A percentile compares a stretch with the other conserved stretches of the same genome.
phyloP scores from a whole-genome alignment of 2,329 filamentous ascomycete genomes.

The Anthostomella pinea region DNA sequence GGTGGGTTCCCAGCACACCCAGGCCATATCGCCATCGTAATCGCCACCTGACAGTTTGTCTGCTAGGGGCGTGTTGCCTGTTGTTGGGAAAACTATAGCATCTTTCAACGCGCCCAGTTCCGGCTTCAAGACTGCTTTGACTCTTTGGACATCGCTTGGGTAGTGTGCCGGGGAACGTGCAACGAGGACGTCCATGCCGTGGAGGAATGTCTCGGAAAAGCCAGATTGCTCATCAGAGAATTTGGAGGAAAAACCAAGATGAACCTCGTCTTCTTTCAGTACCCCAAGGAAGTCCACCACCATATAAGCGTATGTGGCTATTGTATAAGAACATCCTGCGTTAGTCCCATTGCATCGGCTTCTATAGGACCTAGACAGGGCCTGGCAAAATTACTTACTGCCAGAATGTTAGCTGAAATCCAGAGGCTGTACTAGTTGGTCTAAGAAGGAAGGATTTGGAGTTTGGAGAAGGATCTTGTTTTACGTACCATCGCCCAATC shows the following conservation, averaged over 20 bases:
- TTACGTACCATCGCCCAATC: conserved; percentile 56
- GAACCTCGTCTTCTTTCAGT: conserved; percentile 63
- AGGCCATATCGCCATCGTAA: conserved; percentile 77
- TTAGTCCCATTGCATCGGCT: too few relatives aligned
- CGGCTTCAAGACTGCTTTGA: conserved; percentile 54
- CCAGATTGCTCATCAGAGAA: conserved; percentile 54
- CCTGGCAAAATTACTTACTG: too few relatives aligned
- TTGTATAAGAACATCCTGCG: too few relatives aligned
- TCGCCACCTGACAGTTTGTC: conserved; percentile 74
- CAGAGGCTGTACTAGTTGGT: too few relatives aligned
- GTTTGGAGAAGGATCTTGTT: too few relatives aligned
- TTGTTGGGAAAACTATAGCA: conserved; percentile 72
- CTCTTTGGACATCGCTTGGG: conserved; percentile 69
- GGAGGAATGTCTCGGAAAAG: conserved; percentile 51
- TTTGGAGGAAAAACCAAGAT: conserved; percentile 65
- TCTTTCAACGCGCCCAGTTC: conserved; percentile 69
- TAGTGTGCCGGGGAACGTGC: conserved; percentile 68
- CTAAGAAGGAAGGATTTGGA: too few relatives aligned
- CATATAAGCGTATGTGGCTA: conserved; percentile 63
- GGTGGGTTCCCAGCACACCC: conserved; percentile 69
- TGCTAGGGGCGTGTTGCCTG: conserved; percentile 61
- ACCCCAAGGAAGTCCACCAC: conserved; percentile 63
- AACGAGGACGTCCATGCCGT: conserved; percentile 61
- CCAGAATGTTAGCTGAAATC: too few relatives aligned
- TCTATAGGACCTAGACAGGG: too few relatives aligned